Conservation (phyloP, 2,329 filamentous ascomycete species). For the Metarhizium rileyi region DNA sequence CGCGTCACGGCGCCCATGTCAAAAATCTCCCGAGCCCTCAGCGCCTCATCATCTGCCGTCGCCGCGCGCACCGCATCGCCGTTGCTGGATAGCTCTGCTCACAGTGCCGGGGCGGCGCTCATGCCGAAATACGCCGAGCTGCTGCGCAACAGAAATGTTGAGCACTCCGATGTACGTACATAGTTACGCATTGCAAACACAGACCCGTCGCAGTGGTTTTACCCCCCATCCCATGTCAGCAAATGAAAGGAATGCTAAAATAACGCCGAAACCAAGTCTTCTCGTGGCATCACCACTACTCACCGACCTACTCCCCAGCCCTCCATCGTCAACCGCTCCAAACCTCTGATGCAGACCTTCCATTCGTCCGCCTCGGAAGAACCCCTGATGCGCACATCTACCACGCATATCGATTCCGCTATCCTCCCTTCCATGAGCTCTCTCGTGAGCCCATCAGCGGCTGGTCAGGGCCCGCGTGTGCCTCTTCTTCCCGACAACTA, state of each 20-base stretch:
- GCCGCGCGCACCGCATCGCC: constrained; percentile 20
- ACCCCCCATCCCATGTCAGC: background rate
- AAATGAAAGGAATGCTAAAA: constrained; percentile 4
- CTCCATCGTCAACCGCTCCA: constrained; percentile 32
- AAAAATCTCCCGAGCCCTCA: constrained; percentile 38
- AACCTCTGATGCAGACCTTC: constrained; percentile 57
- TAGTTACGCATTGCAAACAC: too few relatives aligned
- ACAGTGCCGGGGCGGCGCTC: constrained; percentile 28
- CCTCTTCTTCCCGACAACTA: constrained; percentile 53
- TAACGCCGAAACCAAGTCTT: constrained; percentile 14
- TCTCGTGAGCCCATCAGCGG: constrained; percentile 19
- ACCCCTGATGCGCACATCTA: constrained; percentile 29
- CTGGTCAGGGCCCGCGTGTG: constrained; percentile 38
- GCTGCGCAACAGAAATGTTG: constrained; percentile 24
- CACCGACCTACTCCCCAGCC: constrained; percentile 38
- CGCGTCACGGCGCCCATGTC: constrained; percentile 38
- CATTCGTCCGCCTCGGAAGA: constrained; percentile 31
- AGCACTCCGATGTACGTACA: constrained; percentile 31
- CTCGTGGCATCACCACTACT: constrained; percentile 35
- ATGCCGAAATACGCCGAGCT: constrained; percentile 41
- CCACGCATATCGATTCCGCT: constrained; percentile 39
- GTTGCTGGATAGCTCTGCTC: constrained; percentile 23
- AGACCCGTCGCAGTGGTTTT: too few relatives aligned
- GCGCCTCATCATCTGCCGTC: constrained; percentile 29
- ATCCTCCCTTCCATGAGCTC: constrained; percentile 38